Percentiles rank a stretch among this genome's conserved stretches.
These are phyloP conservation scores for Rhizomucor pusillus DNA, from an alignment of 371 early-diverging fungal genomes.

Conservation along the genomic window DNA sequence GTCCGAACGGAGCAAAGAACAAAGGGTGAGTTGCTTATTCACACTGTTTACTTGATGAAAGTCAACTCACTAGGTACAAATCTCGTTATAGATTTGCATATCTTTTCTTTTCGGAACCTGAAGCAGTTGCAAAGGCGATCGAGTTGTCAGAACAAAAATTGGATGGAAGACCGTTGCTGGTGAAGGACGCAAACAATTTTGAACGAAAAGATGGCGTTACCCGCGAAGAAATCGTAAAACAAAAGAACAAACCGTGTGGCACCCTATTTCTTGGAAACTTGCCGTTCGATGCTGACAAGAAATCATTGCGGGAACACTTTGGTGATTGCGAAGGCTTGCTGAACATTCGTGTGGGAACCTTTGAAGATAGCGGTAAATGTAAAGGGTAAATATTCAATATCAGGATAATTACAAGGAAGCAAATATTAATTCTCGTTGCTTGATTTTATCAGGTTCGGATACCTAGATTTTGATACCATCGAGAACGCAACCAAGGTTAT, in stretches of 20 bases:
- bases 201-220: slow-evolving; percentile 49
- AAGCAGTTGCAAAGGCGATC: slow-evolving; percentile 54
- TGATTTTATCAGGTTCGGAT: slow-evolving; percentile 52
- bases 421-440: no score
- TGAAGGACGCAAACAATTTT: slow-evolving; percentile 63
- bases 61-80: no score
- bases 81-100: slow-evolving; percentile 39
- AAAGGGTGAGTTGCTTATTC: no score
- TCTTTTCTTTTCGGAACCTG: slow-evolving; percentile 61
- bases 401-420: no score
- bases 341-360: slow-evolving; percentile 68
- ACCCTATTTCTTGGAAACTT: slow-evolving; percentile 85
- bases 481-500: slow-evolving; percentile 67
- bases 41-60: no score
- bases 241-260: slow-evolving; percentile 62
- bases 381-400: slow-evolving; percentile 64
- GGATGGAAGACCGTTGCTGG: slow-evolving; percentile 62
- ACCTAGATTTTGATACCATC: slow-evolving; percentile 60
- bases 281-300: slow-evolving; percentile 65
- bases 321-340: slow-evolving; percentile 60
- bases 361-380: slow-evolving; percentile 74
- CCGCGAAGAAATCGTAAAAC: slow-evolving; percentile 42
- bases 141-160: slow-evolving; percentile 57
- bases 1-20: slow-evolving; percentile 47
- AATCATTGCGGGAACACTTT: slow-evolving; percentile 60